These are phyloP conservation scores for Strigomonas galati DNA, from an alignment of 208 protist species.

Conservation along the genomic window DNA sequence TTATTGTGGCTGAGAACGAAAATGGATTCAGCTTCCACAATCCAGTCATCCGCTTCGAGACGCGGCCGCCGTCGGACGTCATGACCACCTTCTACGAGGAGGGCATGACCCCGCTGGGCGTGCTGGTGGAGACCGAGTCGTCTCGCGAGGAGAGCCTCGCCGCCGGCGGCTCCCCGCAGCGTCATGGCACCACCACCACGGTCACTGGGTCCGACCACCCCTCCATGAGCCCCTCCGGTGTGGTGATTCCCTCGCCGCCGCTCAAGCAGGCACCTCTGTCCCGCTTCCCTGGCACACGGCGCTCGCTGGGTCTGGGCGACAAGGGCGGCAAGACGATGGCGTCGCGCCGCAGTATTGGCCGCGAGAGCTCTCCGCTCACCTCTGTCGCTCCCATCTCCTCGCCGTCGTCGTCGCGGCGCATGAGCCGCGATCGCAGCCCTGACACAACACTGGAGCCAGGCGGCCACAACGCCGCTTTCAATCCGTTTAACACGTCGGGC, in stretches of 20 bases:
- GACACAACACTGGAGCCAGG: not conserved
- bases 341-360: not conserved
- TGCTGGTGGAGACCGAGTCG: not conserved
- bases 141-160: not conserved
- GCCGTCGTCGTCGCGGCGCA: not conserved
- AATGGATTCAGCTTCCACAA: slow-evolving; percentile 85
- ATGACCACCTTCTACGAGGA: slow-evolving; percentile 40
- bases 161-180: not conserved
- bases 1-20: slow-evolving; percentile 77
- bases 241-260: not conserved
- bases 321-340: not conserved
- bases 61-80: slow-evolving; percentile 53
- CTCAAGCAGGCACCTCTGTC: not conserved
- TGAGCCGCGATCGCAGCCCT: not conserved
- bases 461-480: not conserved
- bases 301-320: not conserved
- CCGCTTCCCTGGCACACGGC: not conserved
- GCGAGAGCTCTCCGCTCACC: not conserved
- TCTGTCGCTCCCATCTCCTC: not conserved
- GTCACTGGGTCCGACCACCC: not conserved
- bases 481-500: not conserved
- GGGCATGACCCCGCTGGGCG: slow-evolving; percentile 7
- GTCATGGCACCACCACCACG: not conserved
- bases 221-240: not conserved
- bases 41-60: slow-evolving; percentile 70